Base-by-base conservation (phyloP, 192 early-diverging fungal species). In the Cladochytrium replicatum region DNA sequence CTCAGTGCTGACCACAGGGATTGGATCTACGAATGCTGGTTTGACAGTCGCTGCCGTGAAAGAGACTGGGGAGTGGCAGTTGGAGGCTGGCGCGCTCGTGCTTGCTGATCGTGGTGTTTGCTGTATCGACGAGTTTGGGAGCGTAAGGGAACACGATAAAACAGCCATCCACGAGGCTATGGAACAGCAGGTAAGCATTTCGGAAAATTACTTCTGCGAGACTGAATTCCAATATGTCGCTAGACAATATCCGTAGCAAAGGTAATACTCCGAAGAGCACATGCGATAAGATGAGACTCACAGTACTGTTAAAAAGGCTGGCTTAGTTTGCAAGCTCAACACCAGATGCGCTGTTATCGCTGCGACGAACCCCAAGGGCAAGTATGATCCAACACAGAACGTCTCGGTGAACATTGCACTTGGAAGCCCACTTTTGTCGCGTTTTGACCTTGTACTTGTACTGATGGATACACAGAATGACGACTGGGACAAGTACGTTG, bases 101-200 rank as follows among this genome's bases (percentile, higher is more conserved):
- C 58, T 87, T 29, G 83, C 86, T 0, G 86, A 88, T 54, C 63
- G 82, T 3, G 86, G 86, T 0, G 28, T 88, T 3, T 88, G 86
- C 49, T 87, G 85, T 50, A 86, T 88, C 40, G 86, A 88, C 45
- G 86, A 88, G 64, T 88, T 88, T 76, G 83, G 82, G 8, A 80
- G 78, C 39, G 82, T 88, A 46, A 50, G 78, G 13, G 82, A 84
- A 43, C 55, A 72, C 6, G 85, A 87, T 45, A 82, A 84, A 53
- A 77, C 77, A 4, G 75, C 83, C 1, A 80, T 88, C 17, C 75
- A 82, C 38, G 86, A 88, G 48, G 86, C 85, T 1, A 88, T 88
- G 86, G 86, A 88, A 48, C 86, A 88, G 61, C 86, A 88, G 57
- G 49, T 63, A 28, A 55, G 8, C n/a, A n/a, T n/a, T n/a, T n/a